phyloP scores from a whole-genome alignment of 2,329 filamentous ascomycete species.

The Colletotrichum phormii region DNA sequence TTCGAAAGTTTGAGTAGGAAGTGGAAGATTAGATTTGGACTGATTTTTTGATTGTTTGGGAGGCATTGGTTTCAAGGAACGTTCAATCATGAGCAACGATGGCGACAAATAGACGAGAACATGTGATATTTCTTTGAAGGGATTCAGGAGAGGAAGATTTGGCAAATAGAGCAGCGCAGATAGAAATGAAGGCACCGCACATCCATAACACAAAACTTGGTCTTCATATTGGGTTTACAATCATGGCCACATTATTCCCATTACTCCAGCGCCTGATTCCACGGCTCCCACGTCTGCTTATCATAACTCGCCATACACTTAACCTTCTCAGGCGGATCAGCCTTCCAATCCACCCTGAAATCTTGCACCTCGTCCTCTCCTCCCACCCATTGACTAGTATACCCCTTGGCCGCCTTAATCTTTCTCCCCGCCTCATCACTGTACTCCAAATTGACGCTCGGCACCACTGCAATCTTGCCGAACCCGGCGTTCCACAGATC shows the following conservation, averaged over 20 bases:
- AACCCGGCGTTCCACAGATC: slow-evolving; percentile 65
- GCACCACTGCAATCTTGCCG: slow-evolving; percentile 66
- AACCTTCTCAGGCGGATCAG: slow-evolving; percentile 56
- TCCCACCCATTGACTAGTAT: slow-evolving; percentile 51
- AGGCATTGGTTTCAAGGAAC: background rate
- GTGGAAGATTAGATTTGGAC: slow-evolving; percentile 22
- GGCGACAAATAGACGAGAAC: background rate
- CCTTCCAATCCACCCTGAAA: slow-evolving; percentile 55
- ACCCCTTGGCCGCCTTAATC: slow-evolving; percentile 64
- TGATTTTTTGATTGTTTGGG: slow-evolving; percentile 12
- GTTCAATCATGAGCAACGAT: background rate
- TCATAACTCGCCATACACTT: slow-evolving; percentile 59
- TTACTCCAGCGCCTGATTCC: slow-evolving; percentile 48
- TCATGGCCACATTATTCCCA: background rate
- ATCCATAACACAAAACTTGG: too few relatives aligned
- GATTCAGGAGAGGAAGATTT: background rate
- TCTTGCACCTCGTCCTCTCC: slow-evolving; percentile 42
- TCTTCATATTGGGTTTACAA: background rate
- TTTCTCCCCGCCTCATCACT: slow-evolving; percentile 54
- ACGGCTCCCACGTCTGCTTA: slow-evolving; percentile 55
- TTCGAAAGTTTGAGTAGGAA: slow-evolving; percentile 43
- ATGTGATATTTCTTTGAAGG: background rate
- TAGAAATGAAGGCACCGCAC: background rate
- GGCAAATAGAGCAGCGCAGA: background rate
- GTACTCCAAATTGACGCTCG: slow-evolving; percentile 67